Percentiles rank a stretch among this genome's conserved stretches.
phyloP scores from a whole-genome alignment of 371 early-diverging fungal species.

The Mortierella sp. region DNA sequence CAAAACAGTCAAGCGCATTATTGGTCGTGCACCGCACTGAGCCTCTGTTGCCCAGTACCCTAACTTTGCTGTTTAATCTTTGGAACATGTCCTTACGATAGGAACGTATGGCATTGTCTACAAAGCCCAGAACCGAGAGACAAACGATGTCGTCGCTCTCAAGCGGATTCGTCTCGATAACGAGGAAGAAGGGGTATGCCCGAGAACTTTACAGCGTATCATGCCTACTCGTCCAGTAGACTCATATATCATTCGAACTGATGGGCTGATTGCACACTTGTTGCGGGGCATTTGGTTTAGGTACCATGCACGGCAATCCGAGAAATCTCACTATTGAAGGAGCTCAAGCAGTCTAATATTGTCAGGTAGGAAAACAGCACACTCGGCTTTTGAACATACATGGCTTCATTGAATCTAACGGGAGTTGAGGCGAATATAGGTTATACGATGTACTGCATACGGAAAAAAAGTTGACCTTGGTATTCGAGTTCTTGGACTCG shows the following conservation, averaged over 20 bases:
- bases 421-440: constrained; percentile 44
- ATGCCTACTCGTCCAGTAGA: neutral
- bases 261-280: neutral
- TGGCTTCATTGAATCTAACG: too few species aligned
- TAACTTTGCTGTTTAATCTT: neutral
- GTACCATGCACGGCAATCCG: constrained; percentile 97
- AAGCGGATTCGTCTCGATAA: constrained; percentile 97
- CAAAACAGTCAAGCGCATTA: too few species aligned
- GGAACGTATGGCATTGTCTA: constrained; percentile 98
- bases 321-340: constrained; percentile 98
- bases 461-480: constrained; percentile 91
- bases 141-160: constrained; percentile 82
- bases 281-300: constrained; percentile 47
- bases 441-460: constrained; percentile 96
- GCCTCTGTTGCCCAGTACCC: too few species aligned
- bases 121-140: constrained; percentile 81
- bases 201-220: neutral
- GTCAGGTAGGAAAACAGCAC: constrained; percentile 73
- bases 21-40: too few species aligned
- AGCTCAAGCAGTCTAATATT: constrained; percentile 95
- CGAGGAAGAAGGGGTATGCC: constrained; percentile 91
- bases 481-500: constrained; percentile 96
- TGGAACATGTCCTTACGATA: too few species aligned
- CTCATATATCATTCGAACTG: too few species aligned
- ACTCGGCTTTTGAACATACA: too few species aligned